Conservation (phyloP, 306 rosid genomes). For the Bauhinia variegata region DNA sequence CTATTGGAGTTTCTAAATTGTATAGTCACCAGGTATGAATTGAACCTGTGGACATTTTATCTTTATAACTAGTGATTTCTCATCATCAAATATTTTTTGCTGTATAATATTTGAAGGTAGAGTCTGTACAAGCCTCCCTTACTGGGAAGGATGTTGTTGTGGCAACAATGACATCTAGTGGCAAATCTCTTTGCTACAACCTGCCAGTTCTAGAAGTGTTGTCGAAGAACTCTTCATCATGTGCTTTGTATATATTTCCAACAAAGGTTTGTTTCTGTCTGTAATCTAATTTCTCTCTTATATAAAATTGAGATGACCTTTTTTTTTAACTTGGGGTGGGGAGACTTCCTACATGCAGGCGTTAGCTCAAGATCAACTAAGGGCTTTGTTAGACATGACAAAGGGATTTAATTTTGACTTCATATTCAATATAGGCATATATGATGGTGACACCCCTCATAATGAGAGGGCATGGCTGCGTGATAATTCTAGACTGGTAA, state of each 20-base stretch:
- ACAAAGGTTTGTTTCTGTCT: constrained; percentile 70
- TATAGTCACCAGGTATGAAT: constrained; percentile 86
- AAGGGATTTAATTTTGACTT: constrained; percentile 63
- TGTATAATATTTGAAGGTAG: constrained; percentile 54
- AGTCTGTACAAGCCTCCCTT: constrained; percentile 77
- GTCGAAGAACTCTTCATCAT: constrained; percentile 56
- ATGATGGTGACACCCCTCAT: constrained; percentile 87
- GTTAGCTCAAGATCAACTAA: constrained; percentile 92
- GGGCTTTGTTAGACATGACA: constrained; percentile 68
- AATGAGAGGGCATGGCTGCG: constrained; percentile 68
- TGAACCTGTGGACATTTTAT: constrained; percentile 25
- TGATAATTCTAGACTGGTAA: constrained; percentile 87
- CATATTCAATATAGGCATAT: constrained; percentile 75
- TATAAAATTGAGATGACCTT: constrained; percentile 8
- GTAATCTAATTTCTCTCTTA: constrained; percentile 17
- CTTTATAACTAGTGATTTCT: constrained; percentile 28
- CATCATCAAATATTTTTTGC: constrained; percentile 22
- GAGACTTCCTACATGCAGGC: constrained; percentile 61
- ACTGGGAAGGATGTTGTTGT: constrained; percentile 75
- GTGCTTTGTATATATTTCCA: constrained; percentile 89
- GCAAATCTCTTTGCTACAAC: constrained; percentile 94
- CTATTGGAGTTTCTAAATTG: constrained; percentile 70
- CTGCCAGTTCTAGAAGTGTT: constrained; percentile 76
- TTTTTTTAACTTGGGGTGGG: constrained; percentile 6
- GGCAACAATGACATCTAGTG: constrained; percentile 96